A percentile compares a stretch with the other conserved stretches of the same genome.
phyloP scores from a whole-genome alignment of 1,284 basidiomycete species.

The Sanghuangporus sanghuang region DNA sequence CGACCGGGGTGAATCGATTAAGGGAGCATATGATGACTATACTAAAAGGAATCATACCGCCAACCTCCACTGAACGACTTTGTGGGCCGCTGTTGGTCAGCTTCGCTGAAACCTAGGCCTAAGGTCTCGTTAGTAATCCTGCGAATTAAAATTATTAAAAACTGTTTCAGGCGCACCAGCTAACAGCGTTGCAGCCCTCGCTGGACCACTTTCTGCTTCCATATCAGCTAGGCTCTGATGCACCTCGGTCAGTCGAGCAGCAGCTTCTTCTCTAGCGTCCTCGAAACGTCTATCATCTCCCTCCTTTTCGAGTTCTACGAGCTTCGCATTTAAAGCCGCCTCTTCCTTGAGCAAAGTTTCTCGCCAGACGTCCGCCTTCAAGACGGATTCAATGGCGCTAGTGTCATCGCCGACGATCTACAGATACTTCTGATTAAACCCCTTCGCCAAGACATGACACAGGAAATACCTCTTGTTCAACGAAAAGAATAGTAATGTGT shows the following conservation, averaged over 20 bases:
- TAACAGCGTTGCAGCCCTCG: constrained; percentile 84
- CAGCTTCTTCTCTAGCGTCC: constrained; percentile 83
- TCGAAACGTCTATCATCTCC: constrained; percentile 74
- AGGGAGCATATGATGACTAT: neutral
- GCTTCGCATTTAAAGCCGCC: constrained; percentile 62
- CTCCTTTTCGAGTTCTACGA: constrained; percentile 69
- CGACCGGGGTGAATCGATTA: neutral
- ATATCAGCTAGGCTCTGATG: constrained; percentile 91
- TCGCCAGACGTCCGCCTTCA: constrained; percentile 96
- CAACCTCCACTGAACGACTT: constrained; percentile 96
- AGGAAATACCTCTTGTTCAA: constrained; percentile 86
- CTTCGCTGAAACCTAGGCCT: constrained; percentile 88
- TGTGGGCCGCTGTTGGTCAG: constrained; percentile 80
- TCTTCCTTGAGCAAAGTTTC: constrained; percentile 87
- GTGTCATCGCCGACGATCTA: constrained; percentile 93
- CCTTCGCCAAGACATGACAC: neutral
- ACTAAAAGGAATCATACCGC: constrained; percentile 45
- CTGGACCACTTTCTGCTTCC: constrained; percentile 96
- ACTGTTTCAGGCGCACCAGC: constrained; percentile 50
- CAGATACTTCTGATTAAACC: neutral
- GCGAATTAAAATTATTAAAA: neutral
- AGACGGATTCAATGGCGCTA: constrained; percentile 85
- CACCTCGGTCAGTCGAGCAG: constrained; percentile 84
- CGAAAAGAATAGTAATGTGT: constrained; percentile 95
- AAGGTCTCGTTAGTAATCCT: neutral